Evolutionary conservation across 2,329 filamentous ascomycete genomes (phyloP).

Genomic region (Hymenoscyphus fraxineus): DNA sequence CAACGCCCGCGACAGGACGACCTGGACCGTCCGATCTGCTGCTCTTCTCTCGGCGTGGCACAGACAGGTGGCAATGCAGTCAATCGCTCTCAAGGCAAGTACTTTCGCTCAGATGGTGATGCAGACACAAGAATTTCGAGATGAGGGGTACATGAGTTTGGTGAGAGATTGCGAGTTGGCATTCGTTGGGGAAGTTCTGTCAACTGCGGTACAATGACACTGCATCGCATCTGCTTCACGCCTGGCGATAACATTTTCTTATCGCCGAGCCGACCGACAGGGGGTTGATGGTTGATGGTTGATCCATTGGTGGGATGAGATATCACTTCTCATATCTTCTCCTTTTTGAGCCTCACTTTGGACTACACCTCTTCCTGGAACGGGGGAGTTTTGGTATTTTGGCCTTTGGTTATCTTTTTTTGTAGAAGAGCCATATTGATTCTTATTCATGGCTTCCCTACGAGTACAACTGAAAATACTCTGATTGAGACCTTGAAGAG

Average conservation of each 20-base stretch:
- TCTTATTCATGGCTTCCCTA: too few species aligned
- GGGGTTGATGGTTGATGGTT: background rate
- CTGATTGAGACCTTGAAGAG: too few species aligned
- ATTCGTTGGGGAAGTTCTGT: background rate
- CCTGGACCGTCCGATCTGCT: too few species aligned
- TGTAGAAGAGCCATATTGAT: too few species aligned
- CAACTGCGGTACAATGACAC: background rate
- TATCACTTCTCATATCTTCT: too few species aligned
- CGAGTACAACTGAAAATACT: too few species aligned
- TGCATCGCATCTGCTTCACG: background rate
- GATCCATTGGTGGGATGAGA: background rate
- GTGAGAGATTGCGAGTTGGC: background rate
- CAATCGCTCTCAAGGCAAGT: background rate
- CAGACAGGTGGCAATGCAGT: background rate
- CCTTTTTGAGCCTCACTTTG: too few species aligned
- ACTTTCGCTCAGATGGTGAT: background rate
- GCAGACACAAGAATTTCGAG: background rate
- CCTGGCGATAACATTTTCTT: background rate
- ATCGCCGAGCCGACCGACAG: conserved; percentile 6
- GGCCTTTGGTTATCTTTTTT: too few species aligned
- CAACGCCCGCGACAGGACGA: too few species aligned
- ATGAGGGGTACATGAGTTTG: background rate
- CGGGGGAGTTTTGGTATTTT: too few species aligned
- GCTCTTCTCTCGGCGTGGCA: background rate
- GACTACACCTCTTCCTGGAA: too few species aligned